A percentile compares a stretch with the other conserved stretches of the same genome.
phyloP scores from a whole-genome alignment of 768 basidiomycete genomes.

The Porpolomopsis calyptriformis region DNA sequence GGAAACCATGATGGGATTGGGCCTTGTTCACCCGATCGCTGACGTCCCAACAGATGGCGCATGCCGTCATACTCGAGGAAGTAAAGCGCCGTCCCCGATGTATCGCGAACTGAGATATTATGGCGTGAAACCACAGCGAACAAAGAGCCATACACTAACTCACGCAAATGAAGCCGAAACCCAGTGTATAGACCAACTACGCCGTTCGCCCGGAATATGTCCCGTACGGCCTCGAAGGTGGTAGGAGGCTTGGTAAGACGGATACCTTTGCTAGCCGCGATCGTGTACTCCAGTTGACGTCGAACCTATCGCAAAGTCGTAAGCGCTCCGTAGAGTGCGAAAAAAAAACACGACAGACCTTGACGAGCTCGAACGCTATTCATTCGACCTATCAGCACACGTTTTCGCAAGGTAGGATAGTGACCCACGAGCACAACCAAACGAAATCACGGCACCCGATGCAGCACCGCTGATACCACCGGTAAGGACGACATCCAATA shows the following conservation, averaged over 20 bases:
- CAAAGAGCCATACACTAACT: constrained; percentile 16
- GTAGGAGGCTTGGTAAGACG: constrained; percentile 66
- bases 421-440: constrained; percentile 78
- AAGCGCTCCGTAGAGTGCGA: constrained; percentile 4
- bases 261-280: constrained; percentile 70
- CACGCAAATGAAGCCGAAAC: constrained; percentile 78
- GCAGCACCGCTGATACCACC: constrained; percentile 81
- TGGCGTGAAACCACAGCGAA: not conserved
- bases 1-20: constrained; percentile 79
- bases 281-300: constrained; percentile 84
- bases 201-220: constrained; percentile 61
- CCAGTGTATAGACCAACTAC: constrained; percentile 68
- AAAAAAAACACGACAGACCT: constrained; percentile 38
- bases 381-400: not conserved
- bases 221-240: constrained; percentile 66
- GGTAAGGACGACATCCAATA: constrained; percentile 62
- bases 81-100: constrained; percentile 80
- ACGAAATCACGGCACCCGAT: constrained; percentile 81
- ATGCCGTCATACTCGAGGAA: constrained; percentile 92
- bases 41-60: constrained; percentile 75
- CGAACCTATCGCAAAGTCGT: constrained; percentile 46
- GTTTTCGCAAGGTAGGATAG: constrained; percentile 1
- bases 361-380: constrained; percentile 86
- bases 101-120: constrained; percentile 62
- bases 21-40: constrained; percentile 70